These are phyloP conservation scores for Globisporangium lucens DNA, from an alignment of 352 stramenopile genomes.

Conservation along the genomic window DNA sequence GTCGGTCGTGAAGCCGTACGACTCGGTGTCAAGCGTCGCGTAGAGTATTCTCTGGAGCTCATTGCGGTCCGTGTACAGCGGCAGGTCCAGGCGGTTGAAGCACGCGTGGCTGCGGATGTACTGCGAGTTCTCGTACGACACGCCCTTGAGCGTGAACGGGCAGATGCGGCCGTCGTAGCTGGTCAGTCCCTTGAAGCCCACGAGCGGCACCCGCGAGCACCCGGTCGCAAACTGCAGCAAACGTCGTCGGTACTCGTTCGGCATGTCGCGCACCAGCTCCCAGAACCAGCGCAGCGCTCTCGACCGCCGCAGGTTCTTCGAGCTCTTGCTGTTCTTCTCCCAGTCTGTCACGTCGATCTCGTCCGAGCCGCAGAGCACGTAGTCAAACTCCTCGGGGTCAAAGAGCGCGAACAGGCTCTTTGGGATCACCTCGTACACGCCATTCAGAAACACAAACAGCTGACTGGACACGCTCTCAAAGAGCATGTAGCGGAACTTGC, in stretches of 20 bases:
- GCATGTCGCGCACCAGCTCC: conserved; percentile 79
- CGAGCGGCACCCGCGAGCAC: conserved; percentile 57
- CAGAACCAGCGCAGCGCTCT: conserved; percentile 49
- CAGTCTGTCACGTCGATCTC: conserved; percentile 95
- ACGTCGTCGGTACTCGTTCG: conserved; percentile 43
- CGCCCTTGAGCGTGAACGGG: conserved; percentile 56
- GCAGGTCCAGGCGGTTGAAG: conserved; percentile 79
- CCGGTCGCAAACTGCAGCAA: conserved; percentile 72
- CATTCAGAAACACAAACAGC: conserved; percentile 77
- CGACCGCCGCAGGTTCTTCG: conserved; percentile 27
- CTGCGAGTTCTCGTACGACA: conserved; percentile 27
- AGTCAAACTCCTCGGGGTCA: conserved; percentile 94
- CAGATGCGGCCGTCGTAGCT: conserved; percentile 57
- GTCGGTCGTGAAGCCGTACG: conserved; percentile 10
- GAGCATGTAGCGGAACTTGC: conserved; percentile 89
- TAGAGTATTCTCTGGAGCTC: conserved; percentile 13
- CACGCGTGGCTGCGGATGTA: conserved; percentile 29
- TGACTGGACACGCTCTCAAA: conserved; percentile 83
- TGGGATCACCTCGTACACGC: conserved; percentile 91
- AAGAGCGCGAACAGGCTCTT: conserved; percentile 89
- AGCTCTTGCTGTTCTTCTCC: conserved; percentile 75
- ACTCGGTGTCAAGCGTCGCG: conserved; percentile 11
- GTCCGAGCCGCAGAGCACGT: conserved; percentile 92
- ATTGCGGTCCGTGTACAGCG: conserved; percentile 40
- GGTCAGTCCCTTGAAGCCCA: conserved; percentile 47